phyloP scores from a whole-genome alignment of 2,329 filamentous ascomycete species.

The Apiospora sp. region DNA sequence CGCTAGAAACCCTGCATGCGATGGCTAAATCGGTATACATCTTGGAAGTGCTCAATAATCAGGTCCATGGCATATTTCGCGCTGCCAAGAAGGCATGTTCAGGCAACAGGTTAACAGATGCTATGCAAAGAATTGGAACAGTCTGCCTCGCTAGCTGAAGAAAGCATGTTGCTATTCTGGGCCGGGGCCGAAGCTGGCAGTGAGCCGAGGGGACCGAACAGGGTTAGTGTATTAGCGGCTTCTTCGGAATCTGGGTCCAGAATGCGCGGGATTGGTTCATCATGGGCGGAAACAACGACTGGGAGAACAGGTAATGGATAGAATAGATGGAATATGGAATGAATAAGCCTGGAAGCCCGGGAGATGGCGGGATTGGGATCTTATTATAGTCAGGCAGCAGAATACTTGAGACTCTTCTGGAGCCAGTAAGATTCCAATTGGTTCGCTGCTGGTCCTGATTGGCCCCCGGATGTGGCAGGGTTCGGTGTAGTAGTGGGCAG shows the following conservation, averaged over 20 bases:
- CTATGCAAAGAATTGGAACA: background rate
- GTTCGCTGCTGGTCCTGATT: background rate
- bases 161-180: background rate
- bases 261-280: background rate
- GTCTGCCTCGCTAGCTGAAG: background rate
- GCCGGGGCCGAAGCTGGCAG: background rate
- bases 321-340: background rate
- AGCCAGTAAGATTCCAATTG: background rate
- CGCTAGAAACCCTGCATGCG: too few species aligned
- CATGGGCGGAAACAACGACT: background rate
- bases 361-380: background rate
- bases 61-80: background rate
- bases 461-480: background rate
- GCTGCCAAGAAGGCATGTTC: background rate
- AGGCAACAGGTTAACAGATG: background rate
- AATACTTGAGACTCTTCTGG: slow-evolving; percentile 12
- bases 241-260: background rate
- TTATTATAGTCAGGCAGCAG: slow-evolving; percentile 22
- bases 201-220: background rate
- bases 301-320: background rate
- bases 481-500: background rate
- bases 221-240: background rate
- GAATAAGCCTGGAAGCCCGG: background rate
- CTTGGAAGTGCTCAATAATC: too few species aligned
- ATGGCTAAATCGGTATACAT: background rate